These are phyloP conservation scores for Verticillium tricorpus DNA, from an alignment of 2,329 filamentous ascomycete species.

Conservation along the genomic window DNA sequence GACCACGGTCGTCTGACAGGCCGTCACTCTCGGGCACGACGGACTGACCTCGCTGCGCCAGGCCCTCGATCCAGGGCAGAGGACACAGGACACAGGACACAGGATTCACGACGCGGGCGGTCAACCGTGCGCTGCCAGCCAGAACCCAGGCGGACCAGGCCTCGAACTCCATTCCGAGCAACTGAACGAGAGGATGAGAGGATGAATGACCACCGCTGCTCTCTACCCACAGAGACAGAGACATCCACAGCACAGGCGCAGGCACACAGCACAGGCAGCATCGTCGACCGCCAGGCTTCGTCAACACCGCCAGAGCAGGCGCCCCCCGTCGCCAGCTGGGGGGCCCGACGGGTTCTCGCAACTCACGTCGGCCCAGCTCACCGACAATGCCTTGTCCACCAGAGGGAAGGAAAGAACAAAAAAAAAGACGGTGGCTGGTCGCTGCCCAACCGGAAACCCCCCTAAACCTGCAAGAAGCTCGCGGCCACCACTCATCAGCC, in stretches of 20 bases:
- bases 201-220: background rate
- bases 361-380: background rate
- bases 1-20: background rate
- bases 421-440: conserved; percentile 4
- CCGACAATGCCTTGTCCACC: background rate
- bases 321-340: conserved; percentile 5
- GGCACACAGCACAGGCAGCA: too few species aligned
- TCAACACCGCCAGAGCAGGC: background rate
- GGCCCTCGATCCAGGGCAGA: background rate
- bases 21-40: background rate
- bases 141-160: background rate
- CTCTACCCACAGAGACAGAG: background rate
- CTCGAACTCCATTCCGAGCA: background rate
- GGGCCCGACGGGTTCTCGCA: background rate
- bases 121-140: background rate
- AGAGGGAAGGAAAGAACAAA: background rate
- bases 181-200: too few species aligned
- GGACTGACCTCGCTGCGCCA: background rate
- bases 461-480: background rate
- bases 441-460: conserved; percentile 5
- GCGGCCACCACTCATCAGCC: conserved; percentile 10
- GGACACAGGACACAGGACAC: background rate
- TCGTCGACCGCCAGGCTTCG: background rate
- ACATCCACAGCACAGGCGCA: background rate
- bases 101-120: background rate